Conservation (phyloP, 2,329 filamentous ascomycete genomes). For the Verticillium longisporum region DNA sequence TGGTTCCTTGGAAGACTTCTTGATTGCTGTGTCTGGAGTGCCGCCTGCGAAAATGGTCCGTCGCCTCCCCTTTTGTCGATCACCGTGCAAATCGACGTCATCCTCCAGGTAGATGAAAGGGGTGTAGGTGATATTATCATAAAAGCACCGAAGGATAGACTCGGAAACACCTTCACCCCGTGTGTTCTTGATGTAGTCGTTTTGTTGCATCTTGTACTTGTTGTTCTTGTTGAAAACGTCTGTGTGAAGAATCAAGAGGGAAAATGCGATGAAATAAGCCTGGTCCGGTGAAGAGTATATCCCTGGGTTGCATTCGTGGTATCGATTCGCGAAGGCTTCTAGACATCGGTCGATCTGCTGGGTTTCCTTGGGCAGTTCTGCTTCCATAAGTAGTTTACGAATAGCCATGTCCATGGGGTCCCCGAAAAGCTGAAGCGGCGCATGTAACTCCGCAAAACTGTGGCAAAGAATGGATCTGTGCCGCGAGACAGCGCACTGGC, state of each 20-base stretch:
- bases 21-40: constrained; percentile 52
- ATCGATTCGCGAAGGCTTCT: constrained; percentile 90
- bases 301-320: constrained; percentile 96
- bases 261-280: constrained; percentile 98
- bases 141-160: constrained; percentile 91
- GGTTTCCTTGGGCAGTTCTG: constrained; percentile 91
- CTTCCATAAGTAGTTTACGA: constrained; percentile 91
- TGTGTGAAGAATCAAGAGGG: constrained; percentile 89
- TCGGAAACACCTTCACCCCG: constrained; percentile 87
- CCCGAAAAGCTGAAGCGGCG: constrained; percentile 90
- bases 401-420: constrained; percentile 98
- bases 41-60: constrained; percentile 61
- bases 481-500: constrained; percentile 80
- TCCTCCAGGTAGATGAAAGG: constrained; percentile 98
- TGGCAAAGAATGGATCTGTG: constrained; percentile 74
- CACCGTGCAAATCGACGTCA: constrained; percentile 72
- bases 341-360: constrained; percentile 95
- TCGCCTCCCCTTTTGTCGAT: constrained; percentile 68
- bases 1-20: constrained; percentile 67
- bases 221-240: constrained; percentile 99
- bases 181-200: constrained; percentile 92
- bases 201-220: constrained; percentile 97
- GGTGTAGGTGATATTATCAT: constrained; percentile 97
- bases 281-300: constrained; percentile 88
- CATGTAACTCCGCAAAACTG: constrained; percentile 91